phyloP scores from a whole-genome alignment of 495 filamentous ascomycete species.

The Diplogelasinospora grovesii region DNA sequence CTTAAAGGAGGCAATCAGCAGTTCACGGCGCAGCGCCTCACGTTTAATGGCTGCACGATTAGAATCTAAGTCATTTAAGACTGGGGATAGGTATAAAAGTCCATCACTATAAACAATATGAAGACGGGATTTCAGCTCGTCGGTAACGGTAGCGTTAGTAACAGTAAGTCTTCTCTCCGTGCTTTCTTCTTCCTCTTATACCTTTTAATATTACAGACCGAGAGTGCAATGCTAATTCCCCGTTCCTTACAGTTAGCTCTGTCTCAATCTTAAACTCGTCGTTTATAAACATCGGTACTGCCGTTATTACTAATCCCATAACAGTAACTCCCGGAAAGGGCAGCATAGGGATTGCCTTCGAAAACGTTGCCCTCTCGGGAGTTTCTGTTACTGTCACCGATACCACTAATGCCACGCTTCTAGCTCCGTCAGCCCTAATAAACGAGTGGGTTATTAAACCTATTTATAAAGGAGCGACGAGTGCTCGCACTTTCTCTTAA shows the following conservation, averaged over 20 bases:
- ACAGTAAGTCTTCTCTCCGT: no score
- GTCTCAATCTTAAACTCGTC: constrained; percentile 70
- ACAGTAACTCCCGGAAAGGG: constrained; percentile 43
- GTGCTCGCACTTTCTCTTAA: constrained; percentile 54
- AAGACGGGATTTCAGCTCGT: constrained; percentile 67
- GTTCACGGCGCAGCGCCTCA: constrained; percentile 78
- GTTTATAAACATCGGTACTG: constrained; percentile 32
- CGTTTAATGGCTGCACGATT: constrained; percentile 75
- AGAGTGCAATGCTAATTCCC: no score
- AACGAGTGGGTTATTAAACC: not conserved
- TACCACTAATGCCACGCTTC: constrained; percentile 33
- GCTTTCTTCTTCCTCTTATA: no score
- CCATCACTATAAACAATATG: constrained; percentile 67
- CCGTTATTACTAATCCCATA: constrained; percentile 24
- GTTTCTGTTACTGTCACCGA: constrained; percentile 47
- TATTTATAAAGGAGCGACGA: constrained; percentile 52
- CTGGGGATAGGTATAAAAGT: constrained; percentile 81
- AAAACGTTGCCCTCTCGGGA: constrained; percentile 58
- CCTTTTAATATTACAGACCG: no score
- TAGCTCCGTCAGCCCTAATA: constrained; percentile 20
- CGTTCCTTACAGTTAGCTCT: no score
- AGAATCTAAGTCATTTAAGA: constrained; percentile 86
- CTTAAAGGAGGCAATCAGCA: constrained; percentile 77
- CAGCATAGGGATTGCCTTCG: constrained; percentile 62
- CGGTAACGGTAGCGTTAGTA: constrained; percentile 39